These are phyloP conservation scores for Microthlaspi erraticum DNA, from an alignment of 345 rosid species.

Conservation along the genomic window DNA sequence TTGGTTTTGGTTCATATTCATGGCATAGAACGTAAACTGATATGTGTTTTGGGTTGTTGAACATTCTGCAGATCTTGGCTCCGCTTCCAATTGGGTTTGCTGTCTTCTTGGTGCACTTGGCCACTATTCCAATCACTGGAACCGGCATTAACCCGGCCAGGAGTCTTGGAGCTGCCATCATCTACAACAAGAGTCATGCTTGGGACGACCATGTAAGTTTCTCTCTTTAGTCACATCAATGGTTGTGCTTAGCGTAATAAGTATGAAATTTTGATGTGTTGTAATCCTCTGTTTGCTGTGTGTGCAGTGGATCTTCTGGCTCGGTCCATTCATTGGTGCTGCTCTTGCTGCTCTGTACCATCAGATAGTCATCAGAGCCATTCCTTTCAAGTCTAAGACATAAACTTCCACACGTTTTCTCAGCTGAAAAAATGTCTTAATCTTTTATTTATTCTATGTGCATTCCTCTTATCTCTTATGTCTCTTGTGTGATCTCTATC, in stretches of 20 bases:
- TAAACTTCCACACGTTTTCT: slow-evolving; percentile 35
- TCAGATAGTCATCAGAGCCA: slow-evolving; percentile 73
- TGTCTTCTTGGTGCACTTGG: slow-evolving; percentile 75
- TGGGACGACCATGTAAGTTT: slow-evolving; percentile 65
- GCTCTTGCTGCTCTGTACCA: slow-evolving; percentile 78
- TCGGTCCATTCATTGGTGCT: slow-evolving; percentile 78
- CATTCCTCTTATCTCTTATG: slow-evolving; percentile 6
- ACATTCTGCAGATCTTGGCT: slow-evolving; percentile 58
- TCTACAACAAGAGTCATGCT: slow-evolving; percentile 55
- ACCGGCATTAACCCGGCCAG: slow-evolving; percentile 79
- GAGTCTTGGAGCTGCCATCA: slow-evolving; percentile 77
- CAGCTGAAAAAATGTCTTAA: not conserved
- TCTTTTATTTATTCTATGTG: slow-evolving; percentile 6
- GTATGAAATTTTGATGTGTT: not conserved
- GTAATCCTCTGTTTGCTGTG: not conserved
- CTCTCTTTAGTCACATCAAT: not conserved
- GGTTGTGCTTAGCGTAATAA: not conserved
- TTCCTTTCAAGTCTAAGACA: slow-evolving; percentile 65
- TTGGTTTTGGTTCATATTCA: not conserved
- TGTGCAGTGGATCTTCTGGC: slow-evolving; percentile 79
- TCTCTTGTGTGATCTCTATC: slow-evolving; percentile 1
- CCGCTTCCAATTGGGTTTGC: slow-evolving; percentile 81
- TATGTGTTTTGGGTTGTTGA: not conserved
- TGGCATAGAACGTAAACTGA: not conserved
- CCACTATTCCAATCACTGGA: slow-evolving; percentile 74